Evolutionary conservation across 805 yeast genomes (phyloP).

Genomic region (Candida taoyuanica): DNA sequence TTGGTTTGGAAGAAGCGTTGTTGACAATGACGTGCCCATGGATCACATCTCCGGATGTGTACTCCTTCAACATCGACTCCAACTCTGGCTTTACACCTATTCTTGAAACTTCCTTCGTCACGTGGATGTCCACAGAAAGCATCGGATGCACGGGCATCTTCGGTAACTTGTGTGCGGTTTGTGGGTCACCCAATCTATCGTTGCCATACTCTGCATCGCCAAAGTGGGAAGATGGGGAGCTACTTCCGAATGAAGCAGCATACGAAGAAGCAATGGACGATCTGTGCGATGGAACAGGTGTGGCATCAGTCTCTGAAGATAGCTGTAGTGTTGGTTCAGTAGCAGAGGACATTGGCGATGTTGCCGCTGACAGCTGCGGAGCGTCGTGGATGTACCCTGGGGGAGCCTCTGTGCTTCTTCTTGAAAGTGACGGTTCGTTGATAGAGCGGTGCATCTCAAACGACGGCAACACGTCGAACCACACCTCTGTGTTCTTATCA

Average conservation of each 20-base stretch:
- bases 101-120: slow-evolving; percentile 46
- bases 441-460: slow-evolving; percentile 60
- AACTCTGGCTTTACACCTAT: slow-evolving; percentile 31
- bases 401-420: slow-evolving; percentile 32
- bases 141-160: slow-evolving; percentile 31
- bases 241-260: background rate
- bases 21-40: slow-evolving; percentile 53
- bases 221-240: background rate
- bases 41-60: slow-evolving; percentile 62
- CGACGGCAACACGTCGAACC: slow-evolving; percentile 58
- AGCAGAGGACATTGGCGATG: no score
- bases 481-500: slow-evolving; percentile 8
- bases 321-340: no score
- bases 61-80: slow-evolving; percentile 44
- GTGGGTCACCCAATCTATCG: background rate
- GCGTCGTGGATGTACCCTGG: slow-evolving; percentile 29
- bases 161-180: slow-evolving; percentile 44
- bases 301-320: background rate
- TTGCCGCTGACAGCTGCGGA: background rate
- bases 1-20: slow-evolving; percentile 40
- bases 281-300: background rate
- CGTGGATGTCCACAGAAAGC: slow-evolving; percentile 40
- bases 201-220: background rate
- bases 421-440: slow-evolving; percentile 36
- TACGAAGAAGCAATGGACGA: slow-evolving; percentile 1